Base-by-base conservation (phyloP, 768 basidiomycete genomes). In the Naganishia kalamii region DNA sequence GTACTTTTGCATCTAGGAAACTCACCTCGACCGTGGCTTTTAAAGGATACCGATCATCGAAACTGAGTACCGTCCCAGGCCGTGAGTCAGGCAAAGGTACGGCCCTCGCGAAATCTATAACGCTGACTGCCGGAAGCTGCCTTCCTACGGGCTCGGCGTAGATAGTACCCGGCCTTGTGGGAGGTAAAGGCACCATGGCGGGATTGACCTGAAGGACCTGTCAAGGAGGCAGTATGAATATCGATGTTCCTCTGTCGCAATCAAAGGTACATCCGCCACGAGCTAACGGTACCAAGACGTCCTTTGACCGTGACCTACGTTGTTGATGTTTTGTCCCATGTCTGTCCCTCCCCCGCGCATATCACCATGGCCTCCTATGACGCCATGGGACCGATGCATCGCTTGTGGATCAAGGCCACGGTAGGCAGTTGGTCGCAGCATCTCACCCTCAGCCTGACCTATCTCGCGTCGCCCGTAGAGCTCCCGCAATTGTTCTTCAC, bases 61-160 rank as follows among this genome's bases (percentile, higher is more conserved):
- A 41, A 33, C 47, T 61, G n/a, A 69, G 25, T 11, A 72, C 62
- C n/a, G 73, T 72, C 11, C 68, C 68, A 1, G 71, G 65, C 25
- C 72, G 33, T 27, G 69, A 70, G 23, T 60, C 68, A 4, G 74
- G 74, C 30, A 73, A 63, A 65, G 74, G 70, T 44, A 66, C 52
- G 19, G 41, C 63, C 25, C 65, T 30, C 25, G 72, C 74, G 61
- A 67, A 71, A 57, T 75, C 72, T 27, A 73, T 70, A 43, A 44
- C 52, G 52, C 40, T 57, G 57, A 52, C 32, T 1, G 35, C 4
- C 13, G 40, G 54, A 40, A 57, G 54, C 3, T 35, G 12, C 37
- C 54, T 19, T 13, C 13, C n/a, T 25, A 23, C 17, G 15, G 47
- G 15, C 29, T 69, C 70, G 13, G 15, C 40, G 43, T 43, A 32